Conservation (phyloP, 164 flowering plant species). For the Stephania japonica region DNA sequence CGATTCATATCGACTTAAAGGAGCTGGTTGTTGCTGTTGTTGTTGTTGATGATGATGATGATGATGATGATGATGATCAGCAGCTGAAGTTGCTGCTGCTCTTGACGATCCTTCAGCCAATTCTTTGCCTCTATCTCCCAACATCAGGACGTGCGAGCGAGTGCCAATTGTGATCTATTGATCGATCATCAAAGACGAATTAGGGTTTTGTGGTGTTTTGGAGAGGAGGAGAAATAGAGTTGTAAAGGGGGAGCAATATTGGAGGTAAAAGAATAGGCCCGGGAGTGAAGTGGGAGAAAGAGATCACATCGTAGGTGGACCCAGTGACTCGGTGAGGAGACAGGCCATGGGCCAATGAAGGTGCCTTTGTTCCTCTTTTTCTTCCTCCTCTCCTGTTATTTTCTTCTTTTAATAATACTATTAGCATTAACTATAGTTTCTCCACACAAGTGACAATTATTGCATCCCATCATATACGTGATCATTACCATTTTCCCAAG, state of each 20-base stretch:
- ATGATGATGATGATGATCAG: neutral
- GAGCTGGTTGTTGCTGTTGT: conserved; percentile 12
- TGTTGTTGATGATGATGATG: too few relatives aligned
- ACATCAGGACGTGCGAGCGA: neutral
- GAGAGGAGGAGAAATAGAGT: conserved; percentile 1
- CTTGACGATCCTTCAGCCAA: conserved; percentile 21
- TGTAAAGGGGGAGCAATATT: neutral
- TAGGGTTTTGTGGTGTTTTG: neutral
- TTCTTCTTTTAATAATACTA: conserved; percentile 16
- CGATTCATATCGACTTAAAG: conserved; percentile 36
- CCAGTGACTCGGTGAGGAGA: conserved; percentile 42
- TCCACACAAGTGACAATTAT: conserved; percentile 11
- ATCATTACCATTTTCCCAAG: neutral
- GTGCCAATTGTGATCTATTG: neutral
- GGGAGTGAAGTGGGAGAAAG: conserved; percentile 28
- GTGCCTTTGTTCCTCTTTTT: conserved; percentile 42
- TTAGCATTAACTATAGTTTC: conserved; percentile 18
- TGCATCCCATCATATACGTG: conserved; percentile 8
- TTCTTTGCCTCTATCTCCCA: conserved; percentile 10
- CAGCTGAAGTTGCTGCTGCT: neutral
- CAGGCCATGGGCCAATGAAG: conserved; percentile 39
- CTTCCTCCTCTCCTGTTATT: conserved; percentile 16
- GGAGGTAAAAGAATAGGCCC: conserved; percentile 20
- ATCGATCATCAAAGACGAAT: neutral
- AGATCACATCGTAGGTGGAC: conserved; percentile 32